Evolutionary conservation across 768 basidiomycete species (phyloP).

Genomic region (Hemileccinum rubropunctum): DNA sequence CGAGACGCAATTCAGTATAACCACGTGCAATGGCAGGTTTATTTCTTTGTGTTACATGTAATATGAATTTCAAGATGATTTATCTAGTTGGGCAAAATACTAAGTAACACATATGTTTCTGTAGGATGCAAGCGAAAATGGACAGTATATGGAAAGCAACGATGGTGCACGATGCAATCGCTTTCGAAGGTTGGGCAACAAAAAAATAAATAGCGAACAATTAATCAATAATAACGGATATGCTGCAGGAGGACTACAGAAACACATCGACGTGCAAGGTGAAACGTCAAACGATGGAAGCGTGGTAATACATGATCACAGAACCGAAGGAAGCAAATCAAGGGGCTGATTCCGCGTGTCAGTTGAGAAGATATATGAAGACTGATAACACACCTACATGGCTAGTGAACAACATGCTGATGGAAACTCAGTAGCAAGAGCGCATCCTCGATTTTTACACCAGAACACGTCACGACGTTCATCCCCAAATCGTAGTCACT

Average conservation of each 20-base stretch:
- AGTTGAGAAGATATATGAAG: not conserved
- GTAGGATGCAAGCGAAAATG: conserved; percentile 10
- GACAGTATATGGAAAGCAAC: no score
- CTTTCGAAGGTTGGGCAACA: not conserved
- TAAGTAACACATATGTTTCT: conserved; percentile 21
- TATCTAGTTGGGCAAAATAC: conserved; percentile 14
- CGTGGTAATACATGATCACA: conserved; percentile 21
- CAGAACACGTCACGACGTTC: conserved; percentile 38
- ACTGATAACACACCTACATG: conserved; percentile 20
- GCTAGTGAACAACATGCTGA: conserved; percentile 57
- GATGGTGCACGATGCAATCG: conserved; percentile 4
- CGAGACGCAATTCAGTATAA: conserved; percentile 69
- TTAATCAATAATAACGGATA: conserved; percentile 38
- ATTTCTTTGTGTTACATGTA: not conserved
- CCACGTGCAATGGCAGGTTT: not conserved
- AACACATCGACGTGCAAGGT: conserved; percentile 7
- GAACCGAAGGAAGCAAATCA: conserved; percentile 12
- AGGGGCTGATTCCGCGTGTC: conserved; percentile 13
- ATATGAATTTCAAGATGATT: conserved; percentile 12
- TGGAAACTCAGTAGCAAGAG: conserved; percentile 73
- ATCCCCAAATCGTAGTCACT: conserved; percentile 27
- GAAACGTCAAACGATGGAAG: conserved; percentile 9
- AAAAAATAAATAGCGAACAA: conserved; percentile 25
- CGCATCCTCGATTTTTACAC: conserved; percentile 72
- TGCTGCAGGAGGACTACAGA: conserved; percentile 21